Evolutionary conservation across 2,329 filamentous ascomycete species (phyloP), one percentile per base, ranked within the genome.

Genomic region (Plectosphaerella plurivora): DNA sequence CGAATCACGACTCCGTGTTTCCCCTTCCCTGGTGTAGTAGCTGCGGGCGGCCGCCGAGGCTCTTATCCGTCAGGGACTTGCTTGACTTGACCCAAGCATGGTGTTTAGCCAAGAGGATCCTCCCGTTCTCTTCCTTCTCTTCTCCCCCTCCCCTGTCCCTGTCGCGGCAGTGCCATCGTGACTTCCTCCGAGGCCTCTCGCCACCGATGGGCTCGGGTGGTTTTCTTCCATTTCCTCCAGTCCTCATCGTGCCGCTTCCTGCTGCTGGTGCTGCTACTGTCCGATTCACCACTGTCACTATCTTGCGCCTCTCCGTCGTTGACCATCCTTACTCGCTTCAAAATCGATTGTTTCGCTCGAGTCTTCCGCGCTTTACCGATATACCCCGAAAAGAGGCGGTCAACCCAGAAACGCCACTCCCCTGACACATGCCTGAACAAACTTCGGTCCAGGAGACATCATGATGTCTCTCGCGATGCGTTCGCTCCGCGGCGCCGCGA

Each of bases 381-480:
- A 33, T 33, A 33, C 28, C 8, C 28, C 28, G 11, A 9, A 33
- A 33, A 33, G 8, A 9, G 3, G 4, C 9, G 28, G 11, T 12
- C 28, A 8, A 33, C 28, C 11, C 9, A 9, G 28, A 33, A 33
- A 5, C 22, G n/a, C n/a, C 25, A 28, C 10, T 10, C 28, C 8
- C 11, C 28, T 4, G 11, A 33, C 9, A 33, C 28, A 33, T 33
- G 28, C 41, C 41, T 2, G 18, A 44, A 18, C 9, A 44, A 6
- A 44, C 37, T 14, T 3, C 37, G 9, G 16, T 39, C n/a, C 41
- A 44, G 28, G 28, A 33, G 41, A 11, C 53, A 16, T n/a, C 15
- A 57, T 57, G 55, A 56, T 57, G 39, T 49, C 55, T 8, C 25
- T 57, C 3, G 52, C 50, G 25, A 42, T 56, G 47, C 55, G 55